These are phyloP conservation scores for Rhodotorula taiwanensis DNA, from an alignment of 768 basidiomycete genomes.

Conservation along the genomic window DNA sequence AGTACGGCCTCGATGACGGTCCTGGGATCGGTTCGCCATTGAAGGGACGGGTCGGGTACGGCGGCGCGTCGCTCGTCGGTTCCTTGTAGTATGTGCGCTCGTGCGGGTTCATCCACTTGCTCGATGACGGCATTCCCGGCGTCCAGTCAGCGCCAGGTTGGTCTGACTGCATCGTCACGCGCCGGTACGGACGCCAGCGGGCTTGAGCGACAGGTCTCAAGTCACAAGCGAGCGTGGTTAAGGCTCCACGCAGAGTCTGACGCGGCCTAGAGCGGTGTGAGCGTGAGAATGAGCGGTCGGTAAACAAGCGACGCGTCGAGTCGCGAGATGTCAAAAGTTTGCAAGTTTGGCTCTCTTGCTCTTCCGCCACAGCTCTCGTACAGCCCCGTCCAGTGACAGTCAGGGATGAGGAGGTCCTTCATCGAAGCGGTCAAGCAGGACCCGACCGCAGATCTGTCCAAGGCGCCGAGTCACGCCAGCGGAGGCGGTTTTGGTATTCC, in stretches of 20 bases:
- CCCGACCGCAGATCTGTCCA: background rate
- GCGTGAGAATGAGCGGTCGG: background rate
- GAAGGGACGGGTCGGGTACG: background rate
- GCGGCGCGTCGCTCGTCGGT: too few species aligned
- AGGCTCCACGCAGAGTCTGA: too few species aligned
- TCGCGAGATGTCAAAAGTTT: background rate
- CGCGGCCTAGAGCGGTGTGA: background rate
- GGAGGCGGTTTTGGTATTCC: slow-evolving; percentile 44
- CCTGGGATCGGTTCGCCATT: too few species aligned
- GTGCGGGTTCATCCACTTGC: slow-evolving; percentile 4
- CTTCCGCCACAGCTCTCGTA: background rate
- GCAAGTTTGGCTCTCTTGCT: background rate
- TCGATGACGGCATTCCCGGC: too few species aligned
- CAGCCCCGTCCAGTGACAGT: background rate
- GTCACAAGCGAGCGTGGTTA: too few species aligned
- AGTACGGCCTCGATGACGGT: too few species aligned
- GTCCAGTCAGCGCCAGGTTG: background rate
- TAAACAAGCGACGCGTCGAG: too few species aligned
- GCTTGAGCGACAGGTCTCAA: too few species aligned
- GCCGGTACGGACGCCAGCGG: too few species aligned
- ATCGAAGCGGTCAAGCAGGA: slow-evolving; percentile 10
- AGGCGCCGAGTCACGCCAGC: slow-evolving; percentile 30
- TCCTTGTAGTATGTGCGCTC: slow-evolving; percentile 2
- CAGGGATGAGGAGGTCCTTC: slow-evolving; percentile 22
- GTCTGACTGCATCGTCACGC: too few species aligned